Percentiles rank a stretch among this genome's conserved stretches.
Conservation (phyloP, 164 flowering plant genomes). For the Liquidambar formosana region DNA sequence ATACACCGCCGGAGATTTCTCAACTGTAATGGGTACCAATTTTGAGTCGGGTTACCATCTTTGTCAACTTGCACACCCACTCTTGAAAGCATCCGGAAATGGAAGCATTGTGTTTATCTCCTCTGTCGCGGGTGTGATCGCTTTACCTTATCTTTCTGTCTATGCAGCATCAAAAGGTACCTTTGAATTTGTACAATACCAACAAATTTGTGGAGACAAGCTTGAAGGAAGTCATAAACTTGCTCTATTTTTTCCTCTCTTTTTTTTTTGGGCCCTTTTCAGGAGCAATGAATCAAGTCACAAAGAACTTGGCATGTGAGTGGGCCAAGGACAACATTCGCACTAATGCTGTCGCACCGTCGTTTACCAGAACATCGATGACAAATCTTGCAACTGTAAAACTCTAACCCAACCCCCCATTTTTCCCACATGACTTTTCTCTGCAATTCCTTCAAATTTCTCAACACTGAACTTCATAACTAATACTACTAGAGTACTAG, state of each 20-base stretch:
- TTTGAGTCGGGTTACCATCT: constrained; percentile 10
- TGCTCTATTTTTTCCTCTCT: too few relatives aligned
- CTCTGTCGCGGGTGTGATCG: constrained; percentile 7
- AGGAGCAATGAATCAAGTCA: constrained; percentile 58
- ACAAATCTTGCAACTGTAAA: too few relatives aligned
- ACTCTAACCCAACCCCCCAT: too few relatives aligned
- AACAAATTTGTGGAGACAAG: too few relatives aligned
- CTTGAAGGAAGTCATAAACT: too few relatives aligned
- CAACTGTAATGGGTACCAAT: constrained; percentile 3
- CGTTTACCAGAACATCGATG: constrained; percentile 23
- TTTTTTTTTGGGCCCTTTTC: too few relatives aligned
- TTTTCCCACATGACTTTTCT: too few relatives aligned
- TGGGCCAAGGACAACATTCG: constrained; percentile 38
- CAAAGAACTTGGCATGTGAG: constrained; percentile 54
- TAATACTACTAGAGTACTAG: too few relatives aligned
- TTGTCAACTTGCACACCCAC: constrained; percentile 31
- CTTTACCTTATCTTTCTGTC: neutral
- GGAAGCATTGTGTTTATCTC: constrained; percentile 15
- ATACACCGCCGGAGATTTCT: constrained; percentile 6
- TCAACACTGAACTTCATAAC: too few relatives aligned
- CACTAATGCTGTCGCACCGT: too few relatives aligned
- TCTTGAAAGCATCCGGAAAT: constrained; percentile 16
- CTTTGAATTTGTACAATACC: neutral
- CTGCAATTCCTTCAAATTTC: too few relatives aligned
- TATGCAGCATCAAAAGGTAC: constrained; percentile 7